Evolutionary conservation across 352 stramenopile species (phyloP).

Genomic region (Phytophthora podocarpi): DNA sequence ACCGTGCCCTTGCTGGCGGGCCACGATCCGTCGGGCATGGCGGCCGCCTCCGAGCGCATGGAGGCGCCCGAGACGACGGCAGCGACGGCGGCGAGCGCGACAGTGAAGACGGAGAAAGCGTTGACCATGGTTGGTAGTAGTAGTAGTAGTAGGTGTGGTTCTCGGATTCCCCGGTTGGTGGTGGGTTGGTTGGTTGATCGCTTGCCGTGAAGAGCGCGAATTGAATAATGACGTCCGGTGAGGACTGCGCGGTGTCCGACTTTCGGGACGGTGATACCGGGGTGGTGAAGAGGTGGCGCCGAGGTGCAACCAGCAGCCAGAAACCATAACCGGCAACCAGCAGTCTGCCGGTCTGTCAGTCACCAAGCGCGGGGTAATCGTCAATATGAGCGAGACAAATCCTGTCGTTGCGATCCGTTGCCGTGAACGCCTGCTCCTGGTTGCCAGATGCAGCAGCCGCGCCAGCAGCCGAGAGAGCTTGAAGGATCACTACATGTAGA

Average conservation of each 20-base stretch:
- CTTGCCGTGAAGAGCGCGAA: constrained; percentile 12
- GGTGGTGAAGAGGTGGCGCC: neutral
- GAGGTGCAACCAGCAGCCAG: too few relatives aligned
- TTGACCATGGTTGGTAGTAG: constrained; percentile 16
- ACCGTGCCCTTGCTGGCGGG: constrained; percentile 30
- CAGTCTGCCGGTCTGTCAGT: neutral
- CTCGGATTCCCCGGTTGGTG: too few relatives aligned
- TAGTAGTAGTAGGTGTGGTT: neutral
- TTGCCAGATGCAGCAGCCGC: constrained; percentile 13
- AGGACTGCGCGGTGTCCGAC: neutral
- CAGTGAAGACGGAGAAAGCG: constrained; percentile 7
- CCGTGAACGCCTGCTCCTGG: constrained; percentile 2
- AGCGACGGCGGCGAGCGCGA: constrained; percentile 7
- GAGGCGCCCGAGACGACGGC: constrained; percentile 18
- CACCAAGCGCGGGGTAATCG: neutral
- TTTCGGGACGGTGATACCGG: neutral
- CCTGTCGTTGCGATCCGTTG: constrained; percentile 19
- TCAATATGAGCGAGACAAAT: constrained; percentile 11
- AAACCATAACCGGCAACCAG: too few relatives aligned
- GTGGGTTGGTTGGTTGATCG: constrained; percentile 4
- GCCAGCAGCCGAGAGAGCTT: constrained; percentile 6
- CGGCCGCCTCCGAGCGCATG: constrained; percentile 19
- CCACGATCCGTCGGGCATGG: constrained; percentile 35
- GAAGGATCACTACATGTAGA: constrained; percentile 4
- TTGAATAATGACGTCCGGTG: constrained; percentile 12